Base-by-base conservation (phyloP, 2,329 filamentous ascomycete species). In the Sclerotinia sclerotiorum region DNA sequence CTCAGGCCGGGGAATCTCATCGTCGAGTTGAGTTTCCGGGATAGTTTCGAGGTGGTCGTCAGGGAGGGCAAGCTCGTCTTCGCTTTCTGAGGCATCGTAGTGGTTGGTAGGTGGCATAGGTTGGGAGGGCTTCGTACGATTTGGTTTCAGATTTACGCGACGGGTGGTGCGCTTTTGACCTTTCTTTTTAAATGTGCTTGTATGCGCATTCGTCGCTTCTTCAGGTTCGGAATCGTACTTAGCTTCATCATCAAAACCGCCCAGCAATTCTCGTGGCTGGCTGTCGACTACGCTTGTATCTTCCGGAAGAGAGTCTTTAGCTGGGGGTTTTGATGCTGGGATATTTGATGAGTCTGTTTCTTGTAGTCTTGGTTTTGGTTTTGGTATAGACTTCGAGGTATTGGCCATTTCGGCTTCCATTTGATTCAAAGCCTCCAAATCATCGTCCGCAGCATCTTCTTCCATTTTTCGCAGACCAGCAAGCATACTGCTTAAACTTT, bases 151-250 rank as follows among this genome's bases (percentile, higher is more conserved):
- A 69, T 88, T 93, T 67, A 86, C 83, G 60, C 84, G 82, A 70
- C 88, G 83, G 3, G 92, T 94, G 67, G 91, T 92, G 70, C 92
- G 84, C 82, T 95, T 95, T 77, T 91, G 85, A 0, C 91, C 91
- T 81, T 91, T 92, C 84, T 95, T 95, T 83, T 94, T 94, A 82
- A 85, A 94, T 1, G 86, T 79, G 66, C 84, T 86, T 17, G 84
- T 68, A n/a, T 63, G 58, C 21, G 68, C 68, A 42, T 70, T 70
- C 5, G 79, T 76, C 4, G 77, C 76, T 0, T 81, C 79, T 49
- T 85, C 84, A 4, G 80, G 80, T 1, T 80, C 79, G 70, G 84
- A 85, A 76, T 89, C 87, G 74, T 86, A 85, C 69, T 82, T 74
- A 10, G 75, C 82, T 73, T 89, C 88, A 68, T 90, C 87, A 68